These are phyloP conservation scores for Piloderma croceum DNA, from an alignment of 768 basidiomycete genomes.

Conservation along the genomic window DNA sequence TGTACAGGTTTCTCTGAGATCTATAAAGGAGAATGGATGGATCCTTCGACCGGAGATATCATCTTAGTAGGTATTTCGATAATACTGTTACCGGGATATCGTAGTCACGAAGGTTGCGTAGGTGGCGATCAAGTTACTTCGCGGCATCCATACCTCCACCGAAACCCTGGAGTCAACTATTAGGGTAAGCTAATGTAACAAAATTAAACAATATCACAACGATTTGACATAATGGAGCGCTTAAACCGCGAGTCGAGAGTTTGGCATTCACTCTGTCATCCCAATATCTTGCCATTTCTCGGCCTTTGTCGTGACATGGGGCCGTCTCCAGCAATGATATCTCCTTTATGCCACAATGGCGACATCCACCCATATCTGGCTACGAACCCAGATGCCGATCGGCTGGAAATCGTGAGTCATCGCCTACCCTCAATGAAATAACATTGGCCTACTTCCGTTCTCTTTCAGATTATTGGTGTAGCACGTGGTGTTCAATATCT, in stretches of 20 bases:
- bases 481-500: slow-evolving; percentile 15
- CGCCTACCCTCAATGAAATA: too few relatives aligned
- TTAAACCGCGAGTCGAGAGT: slow-evolving; percentile 11
- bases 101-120: neutral
- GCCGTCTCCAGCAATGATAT: slow-evolving; percentile 8
- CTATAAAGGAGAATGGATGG: neutral
- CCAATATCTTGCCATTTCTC: slow-evolving; percentile 12
- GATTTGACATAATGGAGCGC: slow-evolving; percentile 3
- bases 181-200: neutral
- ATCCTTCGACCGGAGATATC: too few relatives aligned
- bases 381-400: too few relatives aligned
- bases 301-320: slow-evolving; percentile 3
- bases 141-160: slow-evolving; percentile 4
- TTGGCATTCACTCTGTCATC: slow-evolving; percentile 11
- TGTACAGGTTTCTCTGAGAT: neutral
- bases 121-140: slow-evolving; percentile 17
- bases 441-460: too few relatives aligned
- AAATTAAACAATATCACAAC: neutral
- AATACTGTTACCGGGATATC: neutral
- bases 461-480: slow-evolving; percentile 10
- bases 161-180: neutral
- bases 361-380: too few relatives aligned
- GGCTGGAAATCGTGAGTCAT: too few relatives aligned
- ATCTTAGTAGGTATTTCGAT: too few relatives aligned
- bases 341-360: neutral